A percentile compares a stretch with the other conserved stretches of the same genome.
Evolutionary conservation across 1,139 yeast genomes (phyloP).

Genomic region (Lodderomyces beijingensis): DNA sequence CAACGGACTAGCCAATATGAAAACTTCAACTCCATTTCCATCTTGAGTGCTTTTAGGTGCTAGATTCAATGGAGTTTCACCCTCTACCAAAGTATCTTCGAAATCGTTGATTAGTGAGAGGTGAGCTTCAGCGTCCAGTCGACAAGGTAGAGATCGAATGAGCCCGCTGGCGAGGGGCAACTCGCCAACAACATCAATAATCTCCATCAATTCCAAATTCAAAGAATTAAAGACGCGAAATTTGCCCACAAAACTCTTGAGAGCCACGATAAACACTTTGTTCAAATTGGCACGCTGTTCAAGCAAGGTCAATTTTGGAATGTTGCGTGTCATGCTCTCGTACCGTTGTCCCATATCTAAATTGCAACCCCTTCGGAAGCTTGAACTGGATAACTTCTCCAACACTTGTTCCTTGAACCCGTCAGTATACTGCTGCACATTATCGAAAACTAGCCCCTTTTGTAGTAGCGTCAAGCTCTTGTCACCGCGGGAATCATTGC

Average conservation of each 20-base stretch:
- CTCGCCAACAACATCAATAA: slow-evolving; percentile 26
- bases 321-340: slow-evolving; percentile 22
- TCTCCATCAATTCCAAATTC: slow-evolving; percentile 24
- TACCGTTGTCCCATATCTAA: slow-evolving; percentile 24
- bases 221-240: slow-evolving; percentile 30
- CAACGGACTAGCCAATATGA: slow-evolving; percentile 38
- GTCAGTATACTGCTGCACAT: slow-evolving; percentile 22
- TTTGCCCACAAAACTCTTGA: slow-evolving; percentile 27
- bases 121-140: slow-evolving; percentile 30
- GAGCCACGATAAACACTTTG: slow-evolving; percentile 30
- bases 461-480: slow-evolving; percentile 20
- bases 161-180: slow-evolving; percentile 12
- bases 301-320: slow-evolving; percentile 30
- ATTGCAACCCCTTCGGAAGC: slow-evolving; percentile 23
- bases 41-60: slow-evolving; percentile 11
- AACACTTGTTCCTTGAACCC: slow-evolving; percentile 32
- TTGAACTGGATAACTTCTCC: slow-evolving; percentile 14
- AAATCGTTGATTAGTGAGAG: slow-evolving; percentile 28
- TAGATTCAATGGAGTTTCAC: slow-evolving; percentile 18
- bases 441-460: slow-evolving; percentile 32
- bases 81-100: too few relatives aligned
- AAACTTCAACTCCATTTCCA: slow-evolving; percentile 16
- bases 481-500: slow-evolving; percentile 34
- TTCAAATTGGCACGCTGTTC: slow-evolving; percentile 31
- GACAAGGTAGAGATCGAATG: slow-evolving; percentile 17